Percentiles rank a stretch among this genome's conserved stretches.
Evolutionary conservation across 495 filamentous ascomycete genomes (phyloP).

Genomic region (Rhypophila decipiens): DNA sequence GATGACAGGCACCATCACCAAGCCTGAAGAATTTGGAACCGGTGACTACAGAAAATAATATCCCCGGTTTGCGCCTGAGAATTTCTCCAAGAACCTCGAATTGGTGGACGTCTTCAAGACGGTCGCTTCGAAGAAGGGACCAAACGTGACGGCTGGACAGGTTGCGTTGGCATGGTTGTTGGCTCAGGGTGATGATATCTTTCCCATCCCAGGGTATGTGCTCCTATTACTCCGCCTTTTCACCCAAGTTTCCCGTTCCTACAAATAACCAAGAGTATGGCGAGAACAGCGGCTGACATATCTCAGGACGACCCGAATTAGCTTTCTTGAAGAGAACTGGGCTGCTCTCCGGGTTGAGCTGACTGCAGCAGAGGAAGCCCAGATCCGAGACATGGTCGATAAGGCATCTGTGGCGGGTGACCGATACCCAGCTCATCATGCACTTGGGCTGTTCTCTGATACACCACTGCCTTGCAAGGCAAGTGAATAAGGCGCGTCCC

Average conservation of each 20-base stretch:
- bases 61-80: constrained; percentile 62
- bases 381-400: constrained; percentile 9
- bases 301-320: constrained; percentile 5
- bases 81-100: constrained; percentile 67
- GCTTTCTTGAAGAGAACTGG: constrained; percentile 11
- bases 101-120: constrained; percentile 60
- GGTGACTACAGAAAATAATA: constrained; percentile 41
- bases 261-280: too few relatives aligned
- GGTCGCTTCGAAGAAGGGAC: constrained; percentile 60
- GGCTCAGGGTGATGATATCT: constrained; percentile 46
- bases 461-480: constrained; percentile 2
- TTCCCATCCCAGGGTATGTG: constrained; percentile 15
- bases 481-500: too few relatives aligned
- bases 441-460: constrained; percentile 2
- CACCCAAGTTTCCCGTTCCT: too few relatives aligned
- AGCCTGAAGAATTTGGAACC: constrained; percentile 54
- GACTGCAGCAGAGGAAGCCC: constrained; percentile 1
- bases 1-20: constrained; percentile 57
- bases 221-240: background rate
- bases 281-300: constrained; percentile 1
- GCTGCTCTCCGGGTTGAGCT: constrained; percentile 3
- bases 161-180: constrained; percentile 70
- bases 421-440: constrained; percentile 4
- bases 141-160: constrained; percentile 56
- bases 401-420: constrained; percentile 9